These are phyloP conservation scores for Fusarium neocosmosporiellum DNA, from an alignment of 2,329 filamentous ascomycete genomes.

Conservation along the genomic window DNA sequence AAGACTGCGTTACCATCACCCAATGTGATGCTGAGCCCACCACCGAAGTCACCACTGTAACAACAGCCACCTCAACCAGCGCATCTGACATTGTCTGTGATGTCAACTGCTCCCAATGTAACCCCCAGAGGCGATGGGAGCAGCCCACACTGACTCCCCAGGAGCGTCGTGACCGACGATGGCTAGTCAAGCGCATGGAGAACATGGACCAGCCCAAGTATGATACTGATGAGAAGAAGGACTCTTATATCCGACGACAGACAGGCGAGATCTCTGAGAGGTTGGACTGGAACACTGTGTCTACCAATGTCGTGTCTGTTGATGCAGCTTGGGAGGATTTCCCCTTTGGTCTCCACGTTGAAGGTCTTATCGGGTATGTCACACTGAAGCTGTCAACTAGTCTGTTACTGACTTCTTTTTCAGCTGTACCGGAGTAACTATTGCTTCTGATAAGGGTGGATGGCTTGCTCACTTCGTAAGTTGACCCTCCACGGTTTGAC, in stretches of 20 bases:
- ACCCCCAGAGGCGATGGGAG: background rate
- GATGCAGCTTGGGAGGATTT: background rate
- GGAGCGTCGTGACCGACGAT: background rate
- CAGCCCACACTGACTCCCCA: constrained; percentile 1
- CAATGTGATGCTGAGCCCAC: background rate
- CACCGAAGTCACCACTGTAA: background rate
- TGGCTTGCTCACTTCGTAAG: constrained; percentile 4
- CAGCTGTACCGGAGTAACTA: background rate
- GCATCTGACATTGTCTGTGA: constrained; percentile 8
- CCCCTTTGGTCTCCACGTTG: background rate
- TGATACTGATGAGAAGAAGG: background rate
- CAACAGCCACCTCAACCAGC: background rate
- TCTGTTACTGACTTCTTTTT: background rate
- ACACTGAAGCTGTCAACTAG: background rate
- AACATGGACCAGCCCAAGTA: background rate
- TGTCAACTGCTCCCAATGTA: constrained; percentile 9
- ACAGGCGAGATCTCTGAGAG: background rate
- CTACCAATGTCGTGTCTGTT: background rate
- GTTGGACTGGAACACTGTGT: background rate
- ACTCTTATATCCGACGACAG: background rate
- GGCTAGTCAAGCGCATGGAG: background rate
- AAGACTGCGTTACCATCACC: background rate
- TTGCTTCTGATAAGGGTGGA: background rate
- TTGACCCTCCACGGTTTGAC: background rate
- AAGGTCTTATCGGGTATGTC: background rate